phyloP scores from a whole-genome alignment of 139 green algal species.

The Diplosphaera chodatii region DNA sequence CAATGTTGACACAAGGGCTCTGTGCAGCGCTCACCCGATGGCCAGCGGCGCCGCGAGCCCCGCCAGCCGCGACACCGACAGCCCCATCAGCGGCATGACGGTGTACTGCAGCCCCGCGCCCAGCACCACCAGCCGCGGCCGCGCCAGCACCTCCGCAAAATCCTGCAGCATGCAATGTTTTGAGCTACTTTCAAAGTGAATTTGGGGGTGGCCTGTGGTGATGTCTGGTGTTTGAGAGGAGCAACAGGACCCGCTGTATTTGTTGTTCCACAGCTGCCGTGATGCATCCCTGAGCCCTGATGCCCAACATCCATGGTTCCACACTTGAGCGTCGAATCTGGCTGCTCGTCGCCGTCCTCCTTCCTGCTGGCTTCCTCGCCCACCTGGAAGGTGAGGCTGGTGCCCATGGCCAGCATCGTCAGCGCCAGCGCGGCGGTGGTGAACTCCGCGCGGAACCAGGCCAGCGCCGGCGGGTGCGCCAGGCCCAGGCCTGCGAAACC shows the following conservation, averaged over 20 bases:
- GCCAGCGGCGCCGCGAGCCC: slow-evolving; percentile 26
- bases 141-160: slow-evolving; percentile 27
- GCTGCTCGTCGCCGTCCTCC: too few relatives aligned
- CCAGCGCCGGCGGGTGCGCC: slow-evolving; percentile 22
- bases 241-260: too few relatives aligned
- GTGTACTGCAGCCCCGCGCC: slow-evolving; percentile 66
- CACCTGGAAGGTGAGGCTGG: slow-evolving; percentile 49
- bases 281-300: too few relatives aligned
- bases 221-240: too few relatives aligned
- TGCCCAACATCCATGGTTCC: too few relatives aligned
- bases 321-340: too few relatives aligned
- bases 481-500: slow-evolving; percentile 25
- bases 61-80: slow-evolving; percentile 30
- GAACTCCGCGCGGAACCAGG: slow-evolving; percentile 44
- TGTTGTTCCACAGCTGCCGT: too few relatives aligned
- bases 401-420: slow-evolving; percentile 71
- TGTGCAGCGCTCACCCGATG: slow-evolving; percentile 34
- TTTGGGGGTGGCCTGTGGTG: too few relatives aligned
- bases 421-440: slow-evolving; percentile 38
- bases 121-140: slow-evolving; percentile 42
- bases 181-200: too few relatives aligned
- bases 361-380: too few relatives aligned
- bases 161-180: slow-evolving; percentile 14
- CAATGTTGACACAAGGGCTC: too few relatives aligned
- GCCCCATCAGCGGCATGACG: slow-evolving; percentile 66